Base-by-base conservation (phyloP, 805 yeast species). In the Schwanniomyces polymorphus region DNA sequence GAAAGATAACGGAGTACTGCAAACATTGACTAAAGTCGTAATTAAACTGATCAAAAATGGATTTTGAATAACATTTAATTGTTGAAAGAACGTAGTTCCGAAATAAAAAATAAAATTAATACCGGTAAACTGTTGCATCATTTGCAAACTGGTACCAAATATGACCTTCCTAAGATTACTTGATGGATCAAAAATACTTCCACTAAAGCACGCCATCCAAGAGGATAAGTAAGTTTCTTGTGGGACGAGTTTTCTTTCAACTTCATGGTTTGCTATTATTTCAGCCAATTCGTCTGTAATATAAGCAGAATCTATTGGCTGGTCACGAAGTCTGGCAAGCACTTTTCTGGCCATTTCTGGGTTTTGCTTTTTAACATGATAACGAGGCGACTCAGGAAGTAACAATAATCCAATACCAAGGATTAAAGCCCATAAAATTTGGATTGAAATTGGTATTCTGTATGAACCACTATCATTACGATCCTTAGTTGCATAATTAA, bases 121-220 rank as follows among this genome's bases (percentile, higher is more conserved):
- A 46, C 97, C 97, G 7, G 95, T 82, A 59, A 89, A 82, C 69
- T 91, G 97, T 68, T 92, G 97, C 60, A 89, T 74, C 17, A 88
- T 85, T 67, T 89, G 96, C 26, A 86, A 55, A 4, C 75, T 65
- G 47, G 82, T 76, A 45, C 95, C 95, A 31, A 79, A 64, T 51
- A 65, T 59, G 10, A 68, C 60, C 50, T 83, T 65, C 45, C 78
- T 82, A 59, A 78, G 76, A 51, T 76, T 70, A 48, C 72, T 63
- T 45, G 72, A 71, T 40, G 69, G 63, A 16, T 44, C 23, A 25
- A 42, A 28, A 5, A 44, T 4, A 33, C 78, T 80, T 45, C 71
- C 74, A 8, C 59, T 57, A 25, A 44, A 44, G 26, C 47, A 44
- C 4, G 42, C 43, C n/a, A 47, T 74, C 61, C 40, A 76, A 55